Evolutionary conservation across 2,329 filamentous ascomycete species (phyloP).

Genomic region (Alternaria solani): DNA sequence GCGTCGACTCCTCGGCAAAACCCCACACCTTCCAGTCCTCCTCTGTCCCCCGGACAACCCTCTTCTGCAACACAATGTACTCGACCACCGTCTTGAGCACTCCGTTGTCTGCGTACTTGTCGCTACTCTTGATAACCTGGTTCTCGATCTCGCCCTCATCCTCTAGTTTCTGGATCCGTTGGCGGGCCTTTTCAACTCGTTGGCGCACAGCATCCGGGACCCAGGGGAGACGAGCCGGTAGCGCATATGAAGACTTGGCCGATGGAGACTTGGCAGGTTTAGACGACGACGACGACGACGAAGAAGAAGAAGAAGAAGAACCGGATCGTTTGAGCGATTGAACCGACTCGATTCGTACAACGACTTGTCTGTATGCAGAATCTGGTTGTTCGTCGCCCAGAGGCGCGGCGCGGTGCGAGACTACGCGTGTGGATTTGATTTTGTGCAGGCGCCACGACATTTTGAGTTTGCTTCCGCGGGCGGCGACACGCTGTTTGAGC

Average conservation of each 20-base stretch:
- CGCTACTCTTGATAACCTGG: not conserved
- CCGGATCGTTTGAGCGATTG: constrained; percentile 25
- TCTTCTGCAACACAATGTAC: constrained; percentile 68
- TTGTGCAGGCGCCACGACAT: constrained; percentile 54
- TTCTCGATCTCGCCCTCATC: not conserved
- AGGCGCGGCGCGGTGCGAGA: constrained; percentile 63
- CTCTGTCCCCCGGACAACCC: constrained; percentile 57
- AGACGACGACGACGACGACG: not conserved
- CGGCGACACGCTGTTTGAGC: constrained; percentile 63
- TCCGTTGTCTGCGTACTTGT: constrained; percentile 3
- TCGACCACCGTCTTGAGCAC: constrained; percentile 59
- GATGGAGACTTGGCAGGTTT: not conserved
- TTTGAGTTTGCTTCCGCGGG: constrained; percentile 55
- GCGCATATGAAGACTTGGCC: too few relatives aligned
- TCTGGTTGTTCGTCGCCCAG: constrained; percentile 48
- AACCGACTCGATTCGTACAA: constrained; percentile 35
- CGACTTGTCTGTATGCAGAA: constrained; percentile 35
- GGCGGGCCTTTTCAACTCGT: constrained; percentile 9
- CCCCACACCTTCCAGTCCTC: constrained; percentile 72
- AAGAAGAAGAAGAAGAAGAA: not conserved
- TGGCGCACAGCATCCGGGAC: constrained; percentile 16
- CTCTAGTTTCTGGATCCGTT: constrained; percentile 3
- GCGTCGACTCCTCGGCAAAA: constrained; percentile 62
- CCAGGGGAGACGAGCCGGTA: constrained; percentile 9
- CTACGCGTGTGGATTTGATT: constrained; percentile 56